These are phyloP conservation scores for Naumovozyma baii DNA, from an alignment of 805 yeast species.

Conservation along the genomic window DNA sequence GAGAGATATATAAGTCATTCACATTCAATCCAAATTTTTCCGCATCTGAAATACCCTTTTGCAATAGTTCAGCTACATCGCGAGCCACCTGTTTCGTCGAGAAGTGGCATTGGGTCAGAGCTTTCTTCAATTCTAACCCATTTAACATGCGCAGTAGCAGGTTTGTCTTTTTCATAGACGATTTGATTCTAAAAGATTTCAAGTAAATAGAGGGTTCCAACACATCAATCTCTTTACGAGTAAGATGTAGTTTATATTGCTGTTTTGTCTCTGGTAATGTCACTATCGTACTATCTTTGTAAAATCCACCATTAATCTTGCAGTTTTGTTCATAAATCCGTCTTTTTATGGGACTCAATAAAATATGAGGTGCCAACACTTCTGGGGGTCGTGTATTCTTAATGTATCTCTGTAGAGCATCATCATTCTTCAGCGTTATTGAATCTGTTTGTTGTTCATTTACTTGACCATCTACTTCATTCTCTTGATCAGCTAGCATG, in stretches of 20 bases:
- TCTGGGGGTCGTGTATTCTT: conserved; percentile 37
- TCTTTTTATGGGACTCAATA: conserved; percentile 63
- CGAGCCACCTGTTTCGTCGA: conserved; percentile 67
- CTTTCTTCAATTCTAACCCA: conserved; percentile 59
- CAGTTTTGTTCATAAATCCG: conserved; percentile 55
- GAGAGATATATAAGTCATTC: conserved; percentile 58
- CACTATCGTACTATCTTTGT: conserved; percentile 50
- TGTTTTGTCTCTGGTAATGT: conserved; percentile 34
- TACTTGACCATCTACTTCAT: conserved; percentile 13
- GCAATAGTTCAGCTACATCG: conserved; percentile 68
- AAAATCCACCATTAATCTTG: conserved; percentile 52
- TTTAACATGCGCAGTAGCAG: conserved; percentile 67
- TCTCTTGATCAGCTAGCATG: conserved; percentile 16
- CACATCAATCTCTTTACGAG: conserved; percentile 57
- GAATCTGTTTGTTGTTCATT: conserved; percentile 15
- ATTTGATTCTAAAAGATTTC: conserved; percentile 70
- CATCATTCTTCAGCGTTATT: conserved; percentile 30
- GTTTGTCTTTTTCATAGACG: conserved; percentile 84
- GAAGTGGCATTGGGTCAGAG: conserved; percentile 89
- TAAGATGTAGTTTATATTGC: conserved; percentile 46
- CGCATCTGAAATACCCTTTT: conserved; percentile 64
- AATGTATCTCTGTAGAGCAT: conserved; percentile 38
- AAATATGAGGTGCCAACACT: conserved; percentile 43
- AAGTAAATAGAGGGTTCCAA: conserved; percentile 84
- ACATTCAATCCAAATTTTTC: conserved; percentile 47